Evolutionary conservation across 2,329 filamentous ascomycete genomes (phyloP), one percentile per base, ranked within the genome.

Genomic region (Arthrobotrys sphaeroides): DNA sequence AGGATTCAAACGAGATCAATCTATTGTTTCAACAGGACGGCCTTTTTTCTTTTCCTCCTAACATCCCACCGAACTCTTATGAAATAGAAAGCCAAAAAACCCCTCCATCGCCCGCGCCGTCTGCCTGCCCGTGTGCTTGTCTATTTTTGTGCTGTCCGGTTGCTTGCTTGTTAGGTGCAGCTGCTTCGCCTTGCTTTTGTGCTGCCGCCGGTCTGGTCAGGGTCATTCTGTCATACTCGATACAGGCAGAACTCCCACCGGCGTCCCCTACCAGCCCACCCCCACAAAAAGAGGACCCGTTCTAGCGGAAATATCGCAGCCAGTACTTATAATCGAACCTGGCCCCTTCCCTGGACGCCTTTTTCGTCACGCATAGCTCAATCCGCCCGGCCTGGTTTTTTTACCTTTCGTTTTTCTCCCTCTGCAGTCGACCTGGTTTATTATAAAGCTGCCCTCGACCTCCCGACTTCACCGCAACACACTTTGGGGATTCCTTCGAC

Each of bases 281-380:
- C 61, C 55, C 61, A 74, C 61, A 68, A 67, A 57, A 66, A 59
- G 26, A 18, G 43, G 53, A 45, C 69, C 69, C 69, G 60, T 66
- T 53, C 57, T 47, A 55, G 61, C 62, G 69, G 69, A 74, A 74
- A 62, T 74, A 53, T 68, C 70, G 64, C 70, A 74, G 55, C 31
- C 36, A 38, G 53, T 45, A 55, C 43, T 59, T 55, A 62, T 42
- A 61, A 24, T 53, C 47, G 26, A 53, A 60, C 40, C 61, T 47
- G 33, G 31, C 36, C 38, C 47, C 47, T 53, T 45, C 61, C 62
- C 55, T 42, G 62, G 70, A 49, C 57, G 36, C 57, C 64, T n/a
- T 68, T n/a, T 74, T 74, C 62, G 62, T 73, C 69, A 73, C 69
- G 43, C 51, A 59, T 42, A 18, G 36, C 18, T 20, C 49, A 45